Percentiles rank a stretch among this genome's conserved stretches.
phyloP scores from a whole-genome alignment of 768 basidiomycete genomes.

The Phallus indusiatus region DNA sequence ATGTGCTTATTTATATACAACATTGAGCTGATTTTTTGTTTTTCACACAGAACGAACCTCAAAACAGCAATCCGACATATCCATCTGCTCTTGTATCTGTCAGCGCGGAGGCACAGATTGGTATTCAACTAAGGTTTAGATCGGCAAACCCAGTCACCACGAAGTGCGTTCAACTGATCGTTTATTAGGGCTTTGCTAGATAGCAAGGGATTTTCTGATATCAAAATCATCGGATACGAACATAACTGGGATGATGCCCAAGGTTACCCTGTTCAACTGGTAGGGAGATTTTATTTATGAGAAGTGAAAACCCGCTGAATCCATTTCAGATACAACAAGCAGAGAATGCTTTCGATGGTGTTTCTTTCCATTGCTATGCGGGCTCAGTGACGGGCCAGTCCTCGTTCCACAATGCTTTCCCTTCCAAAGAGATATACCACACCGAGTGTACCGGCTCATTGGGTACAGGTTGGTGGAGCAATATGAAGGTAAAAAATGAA shows the following conservation, averaged over 20 bases:
- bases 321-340: constrained; percentile 42
- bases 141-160: background rate
- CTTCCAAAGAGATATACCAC: constrained; percentile 46
- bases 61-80: constrained; percentile 53
- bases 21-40: background rate
- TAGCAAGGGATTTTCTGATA: constrained; percentile 45
- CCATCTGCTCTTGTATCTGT: constrained; percentile 52
- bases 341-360: constrained; percentile 47
- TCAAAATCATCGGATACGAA: constrained; percentile 58
- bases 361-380: constrained; percentile 63
- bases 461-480: constrained; percentile 69
- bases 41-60: constrained; percentile 46
- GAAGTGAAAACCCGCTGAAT: no score
- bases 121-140: constrained; percentile 29
- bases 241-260: constrained; percentile 68
- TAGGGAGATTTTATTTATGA: constrained; percentile 15
- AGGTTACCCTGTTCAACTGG: constrained; percentile 49
- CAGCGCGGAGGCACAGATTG: constrained; percentile 49
- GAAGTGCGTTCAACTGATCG: no score
- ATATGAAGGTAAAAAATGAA: constrained; percentile 49
- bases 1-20: background rate
- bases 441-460: constrained; percentile 57
- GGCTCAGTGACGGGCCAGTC: constrained; percentile 46
- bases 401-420: constrained; percentile 44
- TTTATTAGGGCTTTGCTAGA: constrained; percentile 40